These are phyloP conservation scores for Pecoramyces ruminantium DNA, from an alignment of 192 early-diverging fungal species.

Conservation along the genomic window DNA sequence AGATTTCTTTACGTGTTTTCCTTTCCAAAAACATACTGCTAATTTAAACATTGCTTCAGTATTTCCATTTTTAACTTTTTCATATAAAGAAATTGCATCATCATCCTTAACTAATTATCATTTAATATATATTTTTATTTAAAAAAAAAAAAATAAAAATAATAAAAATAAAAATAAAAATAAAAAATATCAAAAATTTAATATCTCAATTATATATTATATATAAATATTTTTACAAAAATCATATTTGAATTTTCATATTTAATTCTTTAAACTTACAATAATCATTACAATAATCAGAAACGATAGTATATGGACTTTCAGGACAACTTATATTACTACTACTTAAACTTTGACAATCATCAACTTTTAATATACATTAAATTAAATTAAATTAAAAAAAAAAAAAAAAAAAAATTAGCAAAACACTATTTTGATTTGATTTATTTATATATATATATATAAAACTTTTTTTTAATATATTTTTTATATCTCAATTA, in stretches of 20 bases:
- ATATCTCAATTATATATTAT: no score
- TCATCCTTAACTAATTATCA: not conserved
- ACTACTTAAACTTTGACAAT: not conserved
- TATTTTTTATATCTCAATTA: no score
- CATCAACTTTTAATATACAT: not conserved
- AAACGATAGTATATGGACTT: not conserved
- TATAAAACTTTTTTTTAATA: no score
- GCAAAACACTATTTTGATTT: no score
- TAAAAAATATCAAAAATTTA: no score
- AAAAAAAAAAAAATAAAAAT: no score
- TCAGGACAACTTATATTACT: not conserved
- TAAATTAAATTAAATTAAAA: not conserved
- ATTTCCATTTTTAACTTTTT: not conserved
- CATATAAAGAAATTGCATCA: not conserved
- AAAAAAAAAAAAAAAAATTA: no score
- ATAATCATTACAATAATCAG: not conserved
- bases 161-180: no score
- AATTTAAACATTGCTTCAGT: not conserved
- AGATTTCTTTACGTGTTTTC: not conserved
- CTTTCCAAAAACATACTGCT: not conserved
- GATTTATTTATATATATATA: no score
- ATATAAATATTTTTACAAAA: no score
- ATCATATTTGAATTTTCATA: no score
- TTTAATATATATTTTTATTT: no score
- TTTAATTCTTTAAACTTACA: not conserved